Evolutionary conservation across 495 filamentous ascomycete genomes (phyloP).

Genomic region (Hyaloscypha variabilis): DNA sequence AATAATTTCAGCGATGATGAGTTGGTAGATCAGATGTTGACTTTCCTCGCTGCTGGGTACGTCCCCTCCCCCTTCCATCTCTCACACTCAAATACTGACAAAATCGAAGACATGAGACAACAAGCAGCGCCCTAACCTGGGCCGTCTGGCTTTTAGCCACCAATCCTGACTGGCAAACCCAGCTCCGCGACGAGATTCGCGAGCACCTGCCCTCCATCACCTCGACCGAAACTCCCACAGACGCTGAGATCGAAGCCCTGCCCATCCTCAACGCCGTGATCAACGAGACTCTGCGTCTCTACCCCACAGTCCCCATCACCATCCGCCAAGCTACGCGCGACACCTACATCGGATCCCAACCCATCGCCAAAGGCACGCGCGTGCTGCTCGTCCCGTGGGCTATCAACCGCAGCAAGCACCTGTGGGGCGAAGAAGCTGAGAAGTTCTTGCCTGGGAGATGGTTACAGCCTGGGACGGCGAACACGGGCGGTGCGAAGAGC

Average conservation of each 20-base stretch:
- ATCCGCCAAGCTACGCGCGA: slow-evolving; percentile 2
- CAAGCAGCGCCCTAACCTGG: background rate
- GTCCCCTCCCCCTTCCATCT: background rate
- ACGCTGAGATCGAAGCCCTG: slow-evolving; percentile 2
- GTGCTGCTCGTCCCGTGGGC: slow-evolving; percentile 4
- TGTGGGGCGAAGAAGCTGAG: slow-evolving; percentile 30
- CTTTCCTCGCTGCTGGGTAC: slow-evolving; percentile 23
- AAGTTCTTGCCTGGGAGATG: slow-evolving; percentile 42
- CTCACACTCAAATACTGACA: background rate
- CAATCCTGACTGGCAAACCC: slow-evolving; percentile 4
- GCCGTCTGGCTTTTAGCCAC: background rate
- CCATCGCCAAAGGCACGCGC: background rate
- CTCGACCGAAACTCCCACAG: background rate
- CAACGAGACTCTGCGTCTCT: background rate
- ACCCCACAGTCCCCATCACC: slow-evolving; percentile 7
- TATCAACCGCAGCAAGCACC: background rate
- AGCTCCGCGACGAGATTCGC: slow-evolving; percentile 7
- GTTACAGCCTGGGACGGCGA: slow-evolving; percentile 8
- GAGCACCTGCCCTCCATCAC: background rate
- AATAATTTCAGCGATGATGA: slow-evolving; percentile 40
- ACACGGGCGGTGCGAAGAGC: slow-evolving; percentile 8
- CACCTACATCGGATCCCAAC: background rate
- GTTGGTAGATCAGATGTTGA: slow-evolving; percentile 54
- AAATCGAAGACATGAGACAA: slow-evolving; percentile 4
- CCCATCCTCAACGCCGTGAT: slow-evolving; percentile 8